These are phyloP conservation scores for Silene uniflora DNA, from an alignment of 148 eudicot genomes.

Conservation along the genomic window DNA sequence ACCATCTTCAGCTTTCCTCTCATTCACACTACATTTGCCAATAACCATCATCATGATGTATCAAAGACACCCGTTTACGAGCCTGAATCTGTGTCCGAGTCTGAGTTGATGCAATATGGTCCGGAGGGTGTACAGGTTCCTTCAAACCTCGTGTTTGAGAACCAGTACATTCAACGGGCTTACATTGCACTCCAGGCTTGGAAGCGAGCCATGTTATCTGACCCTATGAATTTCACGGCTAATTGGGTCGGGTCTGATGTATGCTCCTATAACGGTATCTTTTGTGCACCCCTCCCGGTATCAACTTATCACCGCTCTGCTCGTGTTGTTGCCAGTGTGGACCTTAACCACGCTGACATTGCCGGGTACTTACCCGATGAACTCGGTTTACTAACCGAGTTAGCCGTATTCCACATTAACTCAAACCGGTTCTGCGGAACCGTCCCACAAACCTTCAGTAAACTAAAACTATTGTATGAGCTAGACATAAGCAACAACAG, in stretches of 20 bases:
- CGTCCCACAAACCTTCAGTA: constrained; percentile 46
- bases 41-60: constrained; percentile 1
- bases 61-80: not conserved
- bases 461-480: constrained; percentile 56
- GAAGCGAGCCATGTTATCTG: constrained; percentile 73
- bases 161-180: constrained; percentile 50
- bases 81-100: not conserved
- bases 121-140: constrained; percentile 22
- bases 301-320: constrained; percentile 10
- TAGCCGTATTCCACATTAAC: constrained; percentile 89
- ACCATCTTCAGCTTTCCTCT: constrained; percentile 21
- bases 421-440: constrained; percentile 88
- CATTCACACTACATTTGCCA: constrained; percentile 21
- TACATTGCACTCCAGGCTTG: constrained; percentile 85
- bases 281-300: constrained; percentile 46
- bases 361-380: constrained; percentile 77
- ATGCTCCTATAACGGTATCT: constrained; percentile 72
- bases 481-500: constrained; percentile 88
- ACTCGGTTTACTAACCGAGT: constrained; percentile 71
- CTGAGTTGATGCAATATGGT: not conserved
- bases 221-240: constrained; percentile 74
- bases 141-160: constrained; percentile 42
- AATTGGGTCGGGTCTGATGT: constrained; percentile 80
- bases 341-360: constrained; percentile 88
- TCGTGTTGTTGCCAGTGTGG: constrained; percentile 75